Evolutionary conservation across 2,329 filamentous ascomycete species (phyloP).

Genomic region (Raffaelea ambrosiae): DNA sequence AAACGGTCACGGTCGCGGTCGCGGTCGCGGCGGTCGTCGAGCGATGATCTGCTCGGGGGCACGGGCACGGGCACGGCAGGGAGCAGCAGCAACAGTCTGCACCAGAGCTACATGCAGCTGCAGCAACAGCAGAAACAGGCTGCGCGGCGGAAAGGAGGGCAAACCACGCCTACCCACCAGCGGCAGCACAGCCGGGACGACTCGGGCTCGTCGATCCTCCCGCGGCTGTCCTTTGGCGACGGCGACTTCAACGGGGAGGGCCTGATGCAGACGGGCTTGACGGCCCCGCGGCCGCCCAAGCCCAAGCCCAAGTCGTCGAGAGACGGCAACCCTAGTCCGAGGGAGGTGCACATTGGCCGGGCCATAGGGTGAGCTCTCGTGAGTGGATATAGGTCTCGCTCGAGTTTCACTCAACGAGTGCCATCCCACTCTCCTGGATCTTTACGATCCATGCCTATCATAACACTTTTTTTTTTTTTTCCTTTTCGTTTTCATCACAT

Average conservation of each 20-base stretch:
- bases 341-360: conserved; percentile 41
- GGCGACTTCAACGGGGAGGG: conserved; percentile 29
- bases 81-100: background rate
- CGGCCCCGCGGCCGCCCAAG: conserved; percentile 32
- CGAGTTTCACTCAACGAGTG: background rate
- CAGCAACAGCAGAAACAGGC: too few relatives aligned
- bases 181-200: background rate
- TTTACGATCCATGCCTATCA: background rate
- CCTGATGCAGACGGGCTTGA: conserved; percentile 33
- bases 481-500: background rate
- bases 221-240: background rate
- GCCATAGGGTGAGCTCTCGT: conserved; percentile 40
- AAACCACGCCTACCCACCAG: background rate
- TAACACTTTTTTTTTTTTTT: background rate
- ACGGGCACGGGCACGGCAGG: too few relatives aligned
- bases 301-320: conserved; percentile 5
- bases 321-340: too few relatives aligned
- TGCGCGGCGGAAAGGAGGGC: background rate
- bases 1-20: background rate
- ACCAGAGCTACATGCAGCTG: too few relatives aligned
- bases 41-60: background rate
- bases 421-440: background rate
- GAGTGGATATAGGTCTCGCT: too few relatives aligned
- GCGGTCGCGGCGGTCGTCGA: background rate
- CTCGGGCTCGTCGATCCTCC: background rate